A percentile compares a stretch with the other conserved stretches of the same genome.
These are phyloP conservation scores for Neurospora sp. DNA, from an alignment of 495 filamentous ascomycete genomes.

Conservation along the genomic window DNA sequence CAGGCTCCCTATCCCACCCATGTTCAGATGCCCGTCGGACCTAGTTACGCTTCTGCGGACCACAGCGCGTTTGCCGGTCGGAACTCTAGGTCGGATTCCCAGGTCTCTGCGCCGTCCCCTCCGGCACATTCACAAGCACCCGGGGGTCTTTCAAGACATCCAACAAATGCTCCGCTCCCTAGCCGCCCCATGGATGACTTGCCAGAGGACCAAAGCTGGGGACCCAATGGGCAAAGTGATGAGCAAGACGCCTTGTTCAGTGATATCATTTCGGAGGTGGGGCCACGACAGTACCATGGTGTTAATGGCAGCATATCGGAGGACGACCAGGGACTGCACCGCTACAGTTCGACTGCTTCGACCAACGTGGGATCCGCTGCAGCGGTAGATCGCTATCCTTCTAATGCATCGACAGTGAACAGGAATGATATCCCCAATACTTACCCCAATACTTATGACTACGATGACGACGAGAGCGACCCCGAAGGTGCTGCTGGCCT, in stretches of 20 bases:
- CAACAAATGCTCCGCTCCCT: constrained; percentile 45
- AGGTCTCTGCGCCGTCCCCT: constrained; percentile 32
- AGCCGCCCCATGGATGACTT: constrained; percentile 38
- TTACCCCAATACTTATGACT: constrained; percentile 21
- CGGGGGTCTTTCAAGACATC: constrained; percentile 36
- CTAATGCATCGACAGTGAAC: constrained; percentile 39
- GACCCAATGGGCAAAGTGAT: constrained; percentile 16
- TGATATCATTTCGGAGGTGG: constrained; percentile 43
- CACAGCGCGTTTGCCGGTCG: constrained; percentile 30
- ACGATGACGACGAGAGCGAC: constrained; percentile 63
- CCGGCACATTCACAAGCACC: constrained; percentile 19
- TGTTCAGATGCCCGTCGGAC: constrained; percentile 37
- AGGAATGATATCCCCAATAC: constrained; percentile 24
- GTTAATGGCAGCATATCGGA: constrained; percentile 31
- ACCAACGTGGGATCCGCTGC: constrained; percentile 20
- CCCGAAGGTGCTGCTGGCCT: constrained; percentile 82
- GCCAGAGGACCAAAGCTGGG: constrained; percentile 30
- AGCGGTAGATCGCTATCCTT: constrained; percentile 32
- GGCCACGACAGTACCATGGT: constrained; percentile 19
- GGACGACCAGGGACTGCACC: constrained; percentile 32
- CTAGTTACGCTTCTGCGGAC: constrained; percentile 32
- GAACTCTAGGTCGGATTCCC: constrained; percentile 33
- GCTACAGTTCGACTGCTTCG: constrained; percentile 42
- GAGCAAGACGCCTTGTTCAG: constrained; percentile 43
- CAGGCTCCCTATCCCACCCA: constrained; percentile 35